Evolutionary conservation across 2,329 filamentous ascomycete genomes (phyloP), one percentile per base, ranked within the genome.

Genomic region (Pseudohalonectria lignicola): DNA sequence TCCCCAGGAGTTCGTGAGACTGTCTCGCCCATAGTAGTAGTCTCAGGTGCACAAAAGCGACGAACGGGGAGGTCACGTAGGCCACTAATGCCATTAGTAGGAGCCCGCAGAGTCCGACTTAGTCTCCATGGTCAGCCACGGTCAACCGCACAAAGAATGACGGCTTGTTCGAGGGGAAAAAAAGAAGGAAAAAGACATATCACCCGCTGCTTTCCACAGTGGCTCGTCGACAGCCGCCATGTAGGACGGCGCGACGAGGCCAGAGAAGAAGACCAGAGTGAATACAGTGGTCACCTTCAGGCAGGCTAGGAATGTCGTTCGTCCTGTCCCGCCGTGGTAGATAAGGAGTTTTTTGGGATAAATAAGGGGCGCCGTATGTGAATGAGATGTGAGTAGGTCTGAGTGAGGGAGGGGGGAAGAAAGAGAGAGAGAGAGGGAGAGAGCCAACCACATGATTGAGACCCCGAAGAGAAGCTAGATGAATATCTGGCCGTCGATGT

Each of bases 251-350:
- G 73, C 74, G 36, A 79, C 67, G 19, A 86, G 60, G 37, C 80
- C 59, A 45, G 67, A 69, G 49, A 84, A 84, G 47, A 82, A 75
- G 17, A 68, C 69, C 40, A 81, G 80, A 29, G 83, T 57, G 43
- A 86, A 74, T 30, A 92, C 67, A 3, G 80, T 79, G 1, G 77
- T 77, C 40, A 90, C 61, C 50, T 86, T 86, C 44, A 84, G 56
- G 51, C 77, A 73, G 35, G 80, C 82, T 33, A 90, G 60, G 46
- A 82, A 79, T 6, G 77, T 74, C 21, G 74, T 80, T 41, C 74
- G 70, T 8, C 69, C 69, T 1, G 75, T 80, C 37, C 85, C 83
- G 38, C 78, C 78, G 59, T 87, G 82, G 57, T 85, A 93, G 44
- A 93, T 72, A 47, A 86, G 68, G 20, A 88, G 53, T 12, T 63